phyloP scores from a whole-genome alignment of 2,329 filamentous ascomycete species.

The Helotiales sp. region DNA sequence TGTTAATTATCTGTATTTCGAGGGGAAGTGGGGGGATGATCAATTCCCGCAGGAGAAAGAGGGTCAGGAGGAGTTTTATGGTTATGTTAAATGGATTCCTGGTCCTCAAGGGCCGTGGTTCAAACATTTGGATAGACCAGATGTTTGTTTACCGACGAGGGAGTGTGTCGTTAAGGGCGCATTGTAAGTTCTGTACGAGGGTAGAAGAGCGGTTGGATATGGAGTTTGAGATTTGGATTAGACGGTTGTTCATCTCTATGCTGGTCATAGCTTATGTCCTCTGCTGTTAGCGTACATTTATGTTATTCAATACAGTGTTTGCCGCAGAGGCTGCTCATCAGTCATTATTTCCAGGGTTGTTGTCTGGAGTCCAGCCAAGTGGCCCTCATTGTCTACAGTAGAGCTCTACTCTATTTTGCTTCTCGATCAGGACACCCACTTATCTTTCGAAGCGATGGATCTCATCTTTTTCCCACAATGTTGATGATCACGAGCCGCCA shows the following conservation, averaged over 20 bases:
- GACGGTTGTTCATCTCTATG: not conserved
- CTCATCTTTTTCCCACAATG: too few species aligned
- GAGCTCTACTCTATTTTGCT: too few species aligned
- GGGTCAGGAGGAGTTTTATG: constrained; percentile 47
- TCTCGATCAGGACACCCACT: too few species aligned
- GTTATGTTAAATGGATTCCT: constrained; percentile 52
- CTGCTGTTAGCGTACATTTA: not conserved
- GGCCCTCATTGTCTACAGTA: too few species aligned
- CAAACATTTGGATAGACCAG: constrained; percentile 58
- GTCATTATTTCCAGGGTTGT: too few species aligned
- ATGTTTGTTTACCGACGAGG: constrained; percentile 26
- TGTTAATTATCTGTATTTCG: constrained; percentile 84
- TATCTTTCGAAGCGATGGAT: too few species aligned
- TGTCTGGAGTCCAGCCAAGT: too few species aligned
- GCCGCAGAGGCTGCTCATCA: too few species aligned
- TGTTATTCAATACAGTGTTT: too few species aligned
- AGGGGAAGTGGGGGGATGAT: constrained; percentile 89
- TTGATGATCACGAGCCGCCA: too few species aligned
- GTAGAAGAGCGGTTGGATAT: not conserved
- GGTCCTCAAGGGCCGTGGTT: constrained; percentile 64
- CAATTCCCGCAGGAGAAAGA: constrained; percentile 66
- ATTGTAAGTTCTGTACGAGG: not conserved
- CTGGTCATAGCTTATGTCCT: not conserved
- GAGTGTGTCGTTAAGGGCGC: constrained; percentile 20
- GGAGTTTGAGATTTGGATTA: not conserved